These are phyloP conservation scores for Chlorella sp. DNA, from an alignment of 139 green algal species.

Conservation along the genomic window DNA sequence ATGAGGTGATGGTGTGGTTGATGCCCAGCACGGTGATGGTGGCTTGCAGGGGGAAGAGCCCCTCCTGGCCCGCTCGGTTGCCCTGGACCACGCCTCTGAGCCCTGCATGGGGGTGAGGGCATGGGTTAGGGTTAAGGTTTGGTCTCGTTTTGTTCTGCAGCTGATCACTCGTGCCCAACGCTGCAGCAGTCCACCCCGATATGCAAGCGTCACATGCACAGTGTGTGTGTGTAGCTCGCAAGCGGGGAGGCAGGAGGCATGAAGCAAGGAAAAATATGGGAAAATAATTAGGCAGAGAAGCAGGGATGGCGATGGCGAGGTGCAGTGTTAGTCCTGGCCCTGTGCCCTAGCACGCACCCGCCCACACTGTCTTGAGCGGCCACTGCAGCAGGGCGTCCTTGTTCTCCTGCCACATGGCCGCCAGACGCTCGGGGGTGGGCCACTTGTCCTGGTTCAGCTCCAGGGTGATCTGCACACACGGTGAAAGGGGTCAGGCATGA, in stretches of 20 bases:
- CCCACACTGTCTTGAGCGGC: constrained; percentile 15
- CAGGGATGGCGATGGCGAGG: too few species aligned
- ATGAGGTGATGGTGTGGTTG: not conserved
- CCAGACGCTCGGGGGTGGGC: constrained; percentile 30
- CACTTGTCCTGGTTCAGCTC: constrained; percentile 80
- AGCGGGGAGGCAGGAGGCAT: too few species aligned
- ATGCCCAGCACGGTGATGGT: not conserved
- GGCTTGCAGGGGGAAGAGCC: not conserved
- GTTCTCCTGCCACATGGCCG: constrained; percentile 64
- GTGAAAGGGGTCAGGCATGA: too few species aligned
- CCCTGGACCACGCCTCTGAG: too few species aligned
- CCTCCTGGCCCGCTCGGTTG: not conserved
- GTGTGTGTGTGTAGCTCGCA: too few species aligned
- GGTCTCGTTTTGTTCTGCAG: not conserved
- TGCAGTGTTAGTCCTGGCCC: not conserved
- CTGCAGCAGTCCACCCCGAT: too few species aligned
- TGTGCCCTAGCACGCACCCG: not conserved
- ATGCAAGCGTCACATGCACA: too few species aligned
- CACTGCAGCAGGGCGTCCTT: constrained; percentile 50
- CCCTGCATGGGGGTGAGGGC: not conserved
- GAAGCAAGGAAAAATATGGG: too few species aligned
- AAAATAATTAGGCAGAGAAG: too few species aligned
- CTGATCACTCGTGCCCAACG: not conserved
- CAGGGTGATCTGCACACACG: constrained; percentile 78
- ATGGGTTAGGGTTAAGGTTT: not conserved